phyloP scores from a whole-genome alignment of 1,139 yeast species.

The Geotrichum histeridarum region DNA sequence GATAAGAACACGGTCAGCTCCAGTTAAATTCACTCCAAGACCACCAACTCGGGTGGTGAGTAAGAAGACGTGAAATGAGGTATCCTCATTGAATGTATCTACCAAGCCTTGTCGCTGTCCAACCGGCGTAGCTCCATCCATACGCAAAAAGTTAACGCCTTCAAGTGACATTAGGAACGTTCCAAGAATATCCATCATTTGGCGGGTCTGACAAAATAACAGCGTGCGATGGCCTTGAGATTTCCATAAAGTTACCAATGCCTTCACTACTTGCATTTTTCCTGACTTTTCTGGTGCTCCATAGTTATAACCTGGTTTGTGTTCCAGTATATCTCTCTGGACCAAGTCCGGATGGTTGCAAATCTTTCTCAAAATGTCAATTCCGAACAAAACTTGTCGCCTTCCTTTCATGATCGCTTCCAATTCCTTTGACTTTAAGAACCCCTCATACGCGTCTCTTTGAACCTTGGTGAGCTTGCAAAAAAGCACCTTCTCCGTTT shows the following conservation, averaged over 20 bases:
- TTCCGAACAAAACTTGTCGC: slow-evolving; percentile 80
- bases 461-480: slow-evolving; percentile 79
- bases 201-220: slow-evolving; percentile 84
- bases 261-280: slow-evolving; percentile 81
- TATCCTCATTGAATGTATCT: slow-evolving; percentile 66
- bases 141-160: slow-evolving; percentile 57
- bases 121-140: slow-evolving; percentile 94
- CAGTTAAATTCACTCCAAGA: slow-evolving; percentile 86
- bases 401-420: slow-evolving; percentile 68
- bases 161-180: slow-evolving; percentile 46
- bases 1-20: slow-evolving; percentile 90
- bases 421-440: slow-evolving; percentile 71
- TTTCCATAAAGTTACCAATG: slow-evolving; percentile 71
- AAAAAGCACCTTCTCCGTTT: slow-evolving; percentile 88
- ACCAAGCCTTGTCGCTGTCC: slow-evolving; percentile 70
- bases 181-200: slow-evolving; percentile 86
- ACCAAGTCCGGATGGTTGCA: slow-evolving; percentile 95
- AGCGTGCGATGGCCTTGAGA: slow-evolving; percentile 72
- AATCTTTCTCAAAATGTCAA: slow-evolving; percentile 80
- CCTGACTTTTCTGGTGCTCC: slow-evolving; percentile 77
- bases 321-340: slow-evolving; percentile 47
- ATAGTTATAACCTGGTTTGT: slow-evolving; percentile 46
- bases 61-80: slow-evolving; percentile 58
- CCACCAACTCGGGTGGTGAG: slow-evolving; percentile 96
- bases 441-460: slow-evolving; percentile 64